Evolutionary conservation across 2,329 filamentous ascomycete genomes (phyloP), one percentile per base, ranked within the genome.

Genomic region (Fusarium longipes): DNA sequence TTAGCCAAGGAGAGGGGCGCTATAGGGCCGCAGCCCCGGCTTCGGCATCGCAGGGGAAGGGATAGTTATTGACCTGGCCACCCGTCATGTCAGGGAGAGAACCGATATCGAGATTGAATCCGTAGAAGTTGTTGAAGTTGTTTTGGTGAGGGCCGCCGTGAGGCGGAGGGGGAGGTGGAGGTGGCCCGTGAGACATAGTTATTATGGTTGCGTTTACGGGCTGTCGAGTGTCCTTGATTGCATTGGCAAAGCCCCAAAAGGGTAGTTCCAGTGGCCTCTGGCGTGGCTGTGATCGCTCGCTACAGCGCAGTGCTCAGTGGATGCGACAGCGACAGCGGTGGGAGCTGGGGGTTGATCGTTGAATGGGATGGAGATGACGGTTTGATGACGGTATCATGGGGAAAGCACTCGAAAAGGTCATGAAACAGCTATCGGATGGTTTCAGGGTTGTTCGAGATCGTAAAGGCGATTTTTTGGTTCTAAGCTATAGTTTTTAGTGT

Each of bases 181-280:
- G 75, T 66, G 74, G 77, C 62, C 76, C 68, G 70, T 77, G 74
- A 67, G 77, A 76, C 77, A 79, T 79, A 68, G 22, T 49, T 48
- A 25, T 25, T 27, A 20, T 20, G 22, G 50, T 45, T 53, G 7
- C 22, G 50, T 67, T 74, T 68, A 69, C 60, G 58, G 50, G 59
- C 54, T 63, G 57, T 68, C 54, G 50, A 67, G 61, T 49, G 38
- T 51, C 39, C 42, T 27, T 70, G 68, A 70, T 72, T 75, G 73
- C 74, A 76, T 76, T 68, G 68, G 70, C 45, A 63, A 64, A 61
- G 62, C 49, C 38, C 62, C 61, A 56, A 56, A 58, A 50, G 32
- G 52, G 57, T 30, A 57, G 45, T 51, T 52, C 48, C 55, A 68
- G 54, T 51, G 50, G 56, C 24, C 47, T 61, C 39, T n/a, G 55